Evolutionary conservation across 257 asterid species (phyloP).

Genomic region (Cruciata laevipes): DNA sequence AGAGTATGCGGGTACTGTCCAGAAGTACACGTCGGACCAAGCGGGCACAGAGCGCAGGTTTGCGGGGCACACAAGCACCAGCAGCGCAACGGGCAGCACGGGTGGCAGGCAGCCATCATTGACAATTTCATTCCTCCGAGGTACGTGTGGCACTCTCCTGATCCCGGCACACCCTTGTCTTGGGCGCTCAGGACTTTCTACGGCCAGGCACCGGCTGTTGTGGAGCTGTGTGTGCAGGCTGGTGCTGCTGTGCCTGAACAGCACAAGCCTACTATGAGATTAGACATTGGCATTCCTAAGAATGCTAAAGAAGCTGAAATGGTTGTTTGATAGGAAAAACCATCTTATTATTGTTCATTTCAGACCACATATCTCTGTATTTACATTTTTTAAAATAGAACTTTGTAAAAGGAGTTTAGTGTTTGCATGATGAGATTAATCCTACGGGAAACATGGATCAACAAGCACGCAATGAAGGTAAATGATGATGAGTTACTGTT

Average conservation of each 20-base stretch:
- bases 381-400: neutral
- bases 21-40: conserved; percentile 79
- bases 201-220: conserved; percentile 90
- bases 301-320: conserved; percentile 81
- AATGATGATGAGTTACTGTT: neutral
- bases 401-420: too few relatives aligned
- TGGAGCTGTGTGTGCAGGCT: conserved; percentile 75
- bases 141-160: conserved; percentile 89
- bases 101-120: conserved; percentile 83
- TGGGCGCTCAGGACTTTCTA: conserved; percentile 75
- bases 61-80: conserved; percentile 98
- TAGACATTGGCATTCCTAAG: conserved; percentile 81
- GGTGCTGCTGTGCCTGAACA: conserved; percentile 84
- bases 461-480: neutral
- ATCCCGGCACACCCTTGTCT: conserved; percentile 36
- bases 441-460: neutral
- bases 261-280: conserved; percentile 82
- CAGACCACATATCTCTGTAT: neutral
- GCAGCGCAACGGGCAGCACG: conserved; percentile 97
- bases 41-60: conserved; percentile 89
- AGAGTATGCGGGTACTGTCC: conserved; percentile 94
- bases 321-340: conserved; percentile 50
- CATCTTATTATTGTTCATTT: neutral
- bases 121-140: conserved; percentile 84
- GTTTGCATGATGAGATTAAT: too few relatives aligned